These are phyloP conservation scores for Colletotrichum simmondsii DNA, from an alignment of 2,329 filamentous ascomycete species.

Conservation along the genomic window DNA sequence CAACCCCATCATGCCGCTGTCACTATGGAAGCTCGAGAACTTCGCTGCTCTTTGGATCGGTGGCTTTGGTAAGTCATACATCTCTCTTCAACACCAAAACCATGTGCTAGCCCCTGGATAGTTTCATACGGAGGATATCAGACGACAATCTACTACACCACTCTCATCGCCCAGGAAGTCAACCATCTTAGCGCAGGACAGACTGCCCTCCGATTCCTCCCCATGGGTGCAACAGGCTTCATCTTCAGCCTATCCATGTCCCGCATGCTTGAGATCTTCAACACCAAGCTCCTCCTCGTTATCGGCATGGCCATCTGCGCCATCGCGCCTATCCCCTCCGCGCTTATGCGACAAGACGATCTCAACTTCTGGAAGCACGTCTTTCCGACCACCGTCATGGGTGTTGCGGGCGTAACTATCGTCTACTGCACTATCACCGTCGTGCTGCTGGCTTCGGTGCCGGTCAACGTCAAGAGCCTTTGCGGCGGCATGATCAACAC, in stretches of 20 bases:
- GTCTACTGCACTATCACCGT: slow-evolving; percentile 32
- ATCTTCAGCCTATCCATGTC: slow-evolving; percentile 30
- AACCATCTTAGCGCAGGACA: slow-evolving; percentile 24
- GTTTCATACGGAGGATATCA: slow-evolving; percentile 32
- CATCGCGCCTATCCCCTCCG: slow-evolving; percentile 17
- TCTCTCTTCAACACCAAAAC: too few relatives aligned
- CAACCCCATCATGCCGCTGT: slow-evolving; percentile 57
- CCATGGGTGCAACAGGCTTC: slow-evolving; percentile 26
- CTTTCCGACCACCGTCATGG: slow-evolving; percentile 25
- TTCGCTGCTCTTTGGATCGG: slow-evolving; percentile 57
- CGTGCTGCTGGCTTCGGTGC: slow-evolving; percentile 26
- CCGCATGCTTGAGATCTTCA: slow-evolving; percentile 29
- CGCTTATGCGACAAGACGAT: slow-evolving; percentile 22
- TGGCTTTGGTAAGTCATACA: slow-evolving; percentile 44
- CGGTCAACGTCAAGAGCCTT: slow-evolving; percentile 31
- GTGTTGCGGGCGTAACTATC: slow-evolving; percentile 24
- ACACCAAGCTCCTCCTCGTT: slow-evolving; percentile 19
- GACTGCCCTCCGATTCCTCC: slow-evolving; percentile 26
- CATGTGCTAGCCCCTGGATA: background rate
- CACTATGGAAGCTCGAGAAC: slow-evolving; percentile 56
- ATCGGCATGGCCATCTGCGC: slow-evolving; percentile 25
- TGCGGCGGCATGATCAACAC: slow-evolving; percentile 31
- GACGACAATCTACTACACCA: slow-evolving; percentile 30
- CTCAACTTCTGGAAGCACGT: slow-evolving; percentile 31
- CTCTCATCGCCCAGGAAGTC: slow-evolving; percentile 27